Evolutionary conservation across 2,329 filamentous ascomycete species (phyloP).

Genomic region (Neopestalotiopsis sp.): DNA sequence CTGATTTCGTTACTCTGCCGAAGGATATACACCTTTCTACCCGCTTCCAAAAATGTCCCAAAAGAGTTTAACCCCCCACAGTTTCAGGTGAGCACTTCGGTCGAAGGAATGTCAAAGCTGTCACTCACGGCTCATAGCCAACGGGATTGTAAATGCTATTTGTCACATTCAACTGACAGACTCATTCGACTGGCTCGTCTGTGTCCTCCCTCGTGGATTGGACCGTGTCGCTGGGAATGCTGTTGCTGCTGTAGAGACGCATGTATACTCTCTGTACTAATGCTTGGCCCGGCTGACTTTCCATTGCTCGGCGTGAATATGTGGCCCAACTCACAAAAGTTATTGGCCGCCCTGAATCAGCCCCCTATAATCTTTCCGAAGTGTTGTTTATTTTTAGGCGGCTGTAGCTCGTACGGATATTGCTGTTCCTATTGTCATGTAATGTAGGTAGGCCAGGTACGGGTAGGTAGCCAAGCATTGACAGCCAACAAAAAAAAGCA

Average conservation of each 20-base stretch:
- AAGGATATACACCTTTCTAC: neutral
- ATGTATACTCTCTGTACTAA: neutral
- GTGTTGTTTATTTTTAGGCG: conserved; percentile 5
- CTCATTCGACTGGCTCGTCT: neutral
- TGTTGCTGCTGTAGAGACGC: neutral
- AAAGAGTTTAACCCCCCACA: neutral
- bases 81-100: conserved; percentile 8
- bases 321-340: neutral
- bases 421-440: neutral
- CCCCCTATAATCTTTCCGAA: neutral
- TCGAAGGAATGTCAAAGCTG: neutral
- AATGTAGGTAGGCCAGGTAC: neutral
- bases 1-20: neutral
- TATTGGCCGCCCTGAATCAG: conserved; percentile 12
- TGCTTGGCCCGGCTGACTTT: neutral
- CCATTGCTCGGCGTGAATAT: neutral
- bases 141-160: neutral
- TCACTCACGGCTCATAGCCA: neutral
- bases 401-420: neutral
- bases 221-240: neutral
- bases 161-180: neutral
- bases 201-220: neutral
- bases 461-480: neutral
- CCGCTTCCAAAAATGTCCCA: neutral
- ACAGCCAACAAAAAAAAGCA: neutral